phyloP scores from a whole-genome alignment of 805 yeast genomes.

The Vanderwaltozyma tropicalis region DNA sequence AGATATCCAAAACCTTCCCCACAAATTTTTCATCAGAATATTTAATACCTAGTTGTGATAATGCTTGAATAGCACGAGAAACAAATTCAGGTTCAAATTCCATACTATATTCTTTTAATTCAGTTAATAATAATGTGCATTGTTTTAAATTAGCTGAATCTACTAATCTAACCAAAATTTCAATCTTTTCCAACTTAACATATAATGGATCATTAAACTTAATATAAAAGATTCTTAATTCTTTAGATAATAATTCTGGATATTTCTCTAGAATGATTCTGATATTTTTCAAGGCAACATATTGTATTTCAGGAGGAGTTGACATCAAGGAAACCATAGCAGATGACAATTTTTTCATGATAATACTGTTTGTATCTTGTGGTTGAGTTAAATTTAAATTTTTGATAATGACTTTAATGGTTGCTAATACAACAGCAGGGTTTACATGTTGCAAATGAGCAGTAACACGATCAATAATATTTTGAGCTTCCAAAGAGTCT shows the following conservation, averaged over 20 bases:
- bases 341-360: slow-evolving; percentile 64
- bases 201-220: slow-evolving; percentile 79
- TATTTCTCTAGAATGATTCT: slow-evolving; percentile 81
- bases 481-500: slow-evolving; percentile 58
- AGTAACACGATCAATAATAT: slow-evolving; percentile 77
- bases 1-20: slow-evolving; percentile 48
- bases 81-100: slow-evolving; percentile 79
- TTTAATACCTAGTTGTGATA: slow-evolving; percentile 65
- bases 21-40: slow-evolving; percentile 35
- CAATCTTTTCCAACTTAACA: slow-evolving; percentile 66
- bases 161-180: slow-evolving; percentile 60
- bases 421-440: slow-evolving; percentile 83
- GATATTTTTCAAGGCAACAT: slow-evolving; percentile 83
- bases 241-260: slow-evolving; percentile 68
- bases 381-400: slow-evolving; percentile 44
- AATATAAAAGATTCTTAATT: slow-evolving; percentile 80
- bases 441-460: slow-evolving; percentile 97
- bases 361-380: slow-evolving; percentile 13
- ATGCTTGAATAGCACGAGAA: slow-evolving; percentile 48
- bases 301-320: slow-evolving; percentile 89
- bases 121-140: slow-evolving; percentile 49
- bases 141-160: slow-evolving; percentile 39
- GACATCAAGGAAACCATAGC: slow-evolving; percentile 83
- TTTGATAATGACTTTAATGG: slow-evolving; percentile 69
- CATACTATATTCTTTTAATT: slow-evolving; percentile 70